Percentiles rank a stretch among this genome's conserved stretches.
Evolutionary conservation across 495 filamentous ascomycete genomes (phyloP).

Genomic region (Endocarpon pusillum): DNA sequence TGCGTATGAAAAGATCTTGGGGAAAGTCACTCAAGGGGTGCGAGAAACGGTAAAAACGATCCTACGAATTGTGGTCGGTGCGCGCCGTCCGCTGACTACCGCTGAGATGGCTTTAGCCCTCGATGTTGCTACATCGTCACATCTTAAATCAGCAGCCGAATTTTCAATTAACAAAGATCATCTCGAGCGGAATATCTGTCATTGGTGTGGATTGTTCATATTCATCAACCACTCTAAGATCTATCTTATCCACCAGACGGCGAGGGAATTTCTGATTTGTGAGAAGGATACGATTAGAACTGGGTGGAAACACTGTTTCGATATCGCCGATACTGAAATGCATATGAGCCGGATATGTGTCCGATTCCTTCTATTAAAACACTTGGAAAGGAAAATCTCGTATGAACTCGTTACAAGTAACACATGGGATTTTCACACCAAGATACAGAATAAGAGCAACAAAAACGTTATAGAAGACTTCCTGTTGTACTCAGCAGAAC

Average conservation of each 20-base stretch:
- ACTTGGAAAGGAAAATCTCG: conserved; percentile 4
- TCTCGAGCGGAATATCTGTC: conserved; percentile 9
- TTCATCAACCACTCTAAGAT: conserved; percentile 13
- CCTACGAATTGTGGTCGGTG: conserved; percentile 22
- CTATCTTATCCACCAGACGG: conserved; percentile 13
- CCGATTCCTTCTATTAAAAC: conserved; percentile 11
- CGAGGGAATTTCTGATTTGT: conserved; percentile 8
- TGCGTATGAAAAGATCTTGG: conserved; percentile 11
- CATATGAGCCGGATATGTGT: conserved; percentile 12
- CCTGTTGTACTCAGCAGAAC: conserved; percentile 12
- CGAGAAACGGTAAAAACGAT: conserved; percentile 8
- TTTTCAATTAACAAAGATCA: no score
- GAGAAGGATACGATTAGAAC: background rate
- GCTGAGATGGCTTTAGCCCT: conserved; percentile 18
- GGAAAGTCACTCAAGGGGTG: conserved; percentile 2
- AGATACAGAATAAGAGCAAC: no score
- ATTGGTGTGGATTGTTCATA: conserved; percentile 18
- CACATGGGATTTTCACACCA: background rate
- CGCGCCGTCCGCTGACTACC: conserved; percentile 14
- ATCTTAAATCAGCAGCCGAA: conserved; percentile 4
- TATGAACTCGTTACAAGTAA: background rate
- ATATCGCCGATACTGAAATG: conserved; percentile 6
- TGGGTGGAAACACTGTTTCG: conserved; percentile 5
- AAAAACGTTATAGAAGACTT: conserved; percentile 1
- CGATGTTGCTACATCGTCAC: conserved; percentile 4